Evolutionary conservation across 1,284 basidiomycete genomes (phyloP).

Genomic region (Cryptococcus floricola): DNA sequence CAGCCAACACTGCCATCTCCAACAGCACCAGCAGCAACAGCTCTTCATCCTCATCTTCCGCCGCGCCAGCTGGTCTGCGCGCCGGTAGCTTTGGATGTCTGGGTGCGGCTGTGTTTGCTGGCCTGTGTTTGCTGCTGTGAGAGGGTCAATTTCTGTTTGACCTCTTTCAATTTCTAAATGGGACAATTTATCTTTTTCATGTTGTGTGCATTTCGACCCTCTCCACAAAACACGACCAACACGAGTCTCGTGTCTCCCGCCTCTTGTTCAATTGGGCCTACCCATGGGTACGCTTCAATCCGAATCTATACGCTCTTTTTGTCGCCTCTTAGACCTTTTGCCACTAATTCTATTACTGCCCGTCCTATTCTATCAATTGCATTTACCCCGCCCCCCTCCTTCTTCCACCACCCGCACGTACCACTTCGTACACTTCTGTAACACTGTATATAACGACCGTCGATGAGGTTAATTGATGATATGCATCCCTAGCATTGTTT

Average conservation of each 20-base stretch:
- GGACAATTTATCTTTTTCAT: neutral
- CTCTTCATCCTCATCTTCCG: neutral
- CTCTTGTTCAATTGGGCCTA: neutral
- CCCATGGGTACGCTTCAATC: too few relatives aligned
- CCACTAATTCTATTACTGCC: too few relatives aligned
- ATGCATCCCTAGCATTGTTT: neutral
- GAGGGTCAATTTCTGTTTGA: neutral
- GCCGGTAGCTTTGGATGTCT: neutral
- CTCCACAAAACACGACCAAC: neutral
- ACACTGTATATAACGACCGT: too few relatives aligned
- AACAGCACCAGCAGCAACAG: too few relatives aligned
- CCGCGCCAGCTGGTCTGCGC: conserved; percentile 1
- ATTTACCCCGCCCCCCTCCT: too few relatives aligned
- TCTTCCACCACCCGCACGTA: too few relatives aligned
- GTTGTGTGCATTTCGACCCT: neutral
- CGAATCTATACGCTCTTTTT: too few relatives aligned
- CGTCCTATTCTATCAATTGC: too few relatives aligned
- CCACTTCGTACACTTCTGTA: too few relatives aligned
- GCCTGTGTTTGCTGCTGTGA: neutral
- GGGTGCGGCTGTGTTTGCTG: neutral
- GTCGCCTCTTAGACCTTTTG: too few relatives aligned
- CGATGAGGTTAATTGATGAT: too few relatives aligned
- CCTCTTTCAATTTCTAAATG: neutral
- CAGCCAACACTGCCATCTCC: neutral
- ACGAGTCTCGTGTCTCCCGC: neutral